These are phyloP conservation scores for Veloporphyrellus conicus DNA, from an alignment of 1,284 basidiomycete species.

Conservation along the genomic window DNA sequence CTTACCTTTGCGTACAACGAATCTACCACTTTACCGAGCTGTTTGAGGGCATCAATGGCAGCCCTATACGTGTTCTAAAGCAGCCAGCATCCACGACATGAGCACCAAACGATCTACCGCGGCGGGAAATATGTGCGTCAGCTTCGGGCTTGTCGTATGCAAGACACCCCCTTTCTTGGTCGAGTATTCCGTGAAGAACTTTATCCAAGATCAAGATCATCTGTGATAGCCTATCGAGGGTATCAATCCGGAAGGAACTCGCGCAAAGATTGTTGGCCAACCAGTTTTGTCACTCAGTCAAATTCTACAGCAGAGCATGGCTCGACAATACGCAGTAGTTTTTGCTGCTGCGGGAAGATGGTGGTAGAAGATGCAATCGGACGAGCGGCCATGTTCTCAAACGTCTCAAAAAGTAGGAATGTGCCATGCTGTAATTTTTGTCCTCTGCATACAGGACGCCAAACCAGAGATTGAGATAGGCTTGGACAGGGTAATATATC, in stretches of 20 bases:
- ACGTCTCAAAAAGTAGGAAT: slow-evolving; percentile 98
- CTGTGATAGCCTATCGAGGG: slow-evolving; percentile 70
- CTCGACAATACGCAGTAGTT: slow-evolving; percentile 90
- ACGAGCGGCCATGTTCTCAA: slow-evolving; percentile 72
- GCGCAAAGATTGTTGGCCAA: slow-evolving; percentile 54
- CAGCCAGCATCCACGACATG: not conserved
- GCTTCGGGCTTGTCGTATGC: slow-evolving; percentile 83
- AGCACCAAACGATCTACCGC: not conserved
- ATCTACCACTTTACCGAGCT: slow-evolving; percentile 89
- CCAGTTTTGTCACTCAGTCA: slow-evolving; percentile 82
- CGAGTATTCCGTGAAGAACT: slow-evolving; percentile 88
- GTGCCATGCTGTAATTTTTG: slow-evolving; percentile 96
- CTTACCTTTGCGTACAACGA: slow-evolving; percentile 83
- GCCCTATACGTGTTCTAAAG: slow-evolving; percentile 78
- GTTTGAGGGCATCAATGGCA: slow-evolving; percentile 83
- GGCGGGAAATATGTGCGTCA: slow-evolving; percentile 55
- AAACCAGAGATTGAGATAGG: slow-evolving; percentile 87
- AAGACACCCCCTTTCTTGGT: slow-evolving; percentile 91
- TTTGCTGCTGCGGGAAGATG: slow-evolving; percentile 92
- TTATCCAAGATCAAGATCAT: slow-evolving; percentile 99
- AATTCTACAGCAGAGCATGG: slow-evolving; percentile 93
- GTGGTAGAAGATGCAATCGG: slow-evolving; percentile 90
- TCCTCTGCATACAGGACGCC: slow-evolving; percentile 94
- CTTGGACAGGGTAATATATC: slow-evolving; percentile 97
- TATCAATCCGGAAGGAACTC: slow-evolving; percentile 3